Base-by-base conservation (phyloP, 208 protist genomes). In the Kentomonas sorsogonicus region DNA sequence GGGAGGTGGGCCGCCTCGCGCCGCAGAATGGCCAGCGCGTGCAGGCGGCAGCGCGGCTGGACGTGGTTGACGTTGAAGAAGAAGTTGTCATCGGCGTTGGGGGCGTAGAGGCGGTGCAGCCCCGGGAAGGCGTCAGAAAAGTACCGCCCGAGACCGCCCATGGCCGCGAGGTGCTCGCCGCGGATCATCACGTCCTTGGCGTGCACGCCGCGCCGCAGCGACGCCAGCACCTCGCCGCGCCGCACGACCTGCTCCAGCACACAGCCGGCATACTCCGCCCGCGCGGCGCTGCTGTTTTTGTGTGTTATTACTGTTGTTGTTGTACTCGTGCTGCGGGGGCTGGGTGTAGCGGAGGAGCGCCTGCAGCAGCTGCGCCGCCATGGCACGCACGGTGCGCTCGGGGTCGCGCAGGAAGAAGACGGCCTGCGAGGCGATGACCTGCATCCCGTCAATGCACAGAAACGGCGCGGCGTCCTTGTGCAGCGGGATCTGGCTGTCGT, bases 401-500 rank as follows among this genome's bases (percentile, higher is more conserved):
- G 74, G 71, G 52, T 95, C 89, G 44, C 89, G 89, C 33, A 95
- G 47, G 43, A 90, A 87, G 67, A 90, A 95, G 52, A 89, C 74
- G 43, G 83, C 52, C 69, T 91, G 91, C 26, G 83, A 57, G 0
- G 82, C 74, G 15, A 93, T 26, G 26, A 73, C 66, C 9, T 72
- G 56, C 26, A 93, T 70, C 6, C 64, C 85, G 23, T 88, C 83
- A 7, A 83, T 36, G 43, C 57, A 74, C 38, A 93, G 56, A n/a
- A 87, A 69, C 16, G 83, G 76, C 1, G 64, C 72, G 18, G 70
- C 33, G 2, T 46, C 46, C 45, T 70, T 64, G 55, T 86, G 65
- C 13, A 89, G 39, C 13, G 79, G 77, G 23, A 94, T 61, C 18
- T 55, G 75, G 33, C 90, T 78, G 52, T 91, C 78, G 22, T 74